Base-by-base conservation (phyloP, 805 yeast species). In the Yarrowia sp. region DNA sequence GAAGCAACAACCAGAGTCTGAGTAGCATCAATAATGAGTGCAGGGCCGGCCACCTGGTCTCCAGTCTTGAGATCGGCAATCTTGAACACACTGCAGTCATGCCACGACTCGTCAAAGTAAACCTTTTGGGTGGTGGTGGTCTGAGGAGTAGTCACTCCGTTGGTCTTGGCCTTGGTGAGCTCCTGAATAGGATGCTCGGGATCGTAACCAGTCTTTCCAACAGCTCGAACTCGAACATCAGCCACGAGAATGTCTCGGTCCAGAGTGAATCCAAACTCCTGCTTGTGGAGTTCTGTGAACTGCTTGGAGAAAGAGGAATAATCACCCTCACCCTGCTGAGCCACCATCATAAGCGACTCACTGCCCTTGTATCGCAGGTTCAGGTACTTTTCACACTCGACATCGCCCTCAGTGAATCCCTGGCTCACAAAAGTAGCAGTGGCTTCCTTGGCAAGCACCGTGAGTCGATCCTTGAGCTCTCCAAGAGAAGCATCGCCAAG, bases 311-410 rank as follows among this genome's bases (percentile, higher is more conserved):
- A 73, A 68, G 58, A 15, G 36, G 73, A 48, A 74, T 76, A 56
- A 78, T 77, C 22, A 78, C 70, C 70, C 7, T 46, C 50, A 8
- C 58, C 58, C 46, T 61, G 78, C 35, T 59, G 52, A 4, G 65
- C 11, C n/a, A 90, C 86, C 90, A 92, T 89, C 71, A 93, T 79
- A 49, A 89, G 88, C 2, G 97, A 89, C 74, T 93, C 97, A n/a
- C 97, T 89, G 9, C 97, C 97, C 71, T 86, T 86, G 75, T 90
- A 93, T 74, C 96, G 83, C 82, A 92, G 80, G 75, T 92, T 92
- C 71, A 92, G 79, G 72, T 84, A 90, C 53, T 84, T 84, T 74
- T 92, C 96, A 68, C 83, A 81, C 35, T 74, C 76, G 32, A 91
- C 82, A 32, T 82, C 79, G 4, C 78, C 76, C 5, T 77, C 77